phyloP scores from a whole-genome alignment of 345 rosid species.

The Arabidopsis thaliana region TAIR10.1 NC_003075.7:7674001-7674500 shows the following conservation, averaged over 20 bases:
- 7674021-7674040: no score
- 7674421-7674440: conserved; percentile 61
- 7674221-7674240: not conserved
- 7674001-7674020: no score
- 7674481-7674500: conserved; percentile 36
- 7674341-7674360: conserved; percentile 7
- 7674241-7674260: not conserved
- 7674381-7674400: conserved; percentile 1
- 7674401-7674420: not conserved
- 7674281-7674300: not conserved
- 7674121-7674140: no score
- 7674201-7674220: not conserved
- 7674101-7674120: no score
- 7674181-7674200: not conserved
- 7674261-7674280: not conserved
- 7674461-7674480: conserved; percentile 70
- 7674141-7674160: no score
- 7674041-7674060: no score
- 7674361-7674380: conserved; percentile 14
- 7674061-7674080: no score
- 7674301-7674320: not conserved
- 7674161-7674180: not conserved
- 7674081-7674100: no score
- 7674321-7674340: not conserved
- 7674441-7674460: conserved; percentile 94